These are phyloP conservation scores for Suhomyces ambrosiae DNA, from an alignment of 1,139 yeast genomes.

Conservation along the genomic window DNA sequence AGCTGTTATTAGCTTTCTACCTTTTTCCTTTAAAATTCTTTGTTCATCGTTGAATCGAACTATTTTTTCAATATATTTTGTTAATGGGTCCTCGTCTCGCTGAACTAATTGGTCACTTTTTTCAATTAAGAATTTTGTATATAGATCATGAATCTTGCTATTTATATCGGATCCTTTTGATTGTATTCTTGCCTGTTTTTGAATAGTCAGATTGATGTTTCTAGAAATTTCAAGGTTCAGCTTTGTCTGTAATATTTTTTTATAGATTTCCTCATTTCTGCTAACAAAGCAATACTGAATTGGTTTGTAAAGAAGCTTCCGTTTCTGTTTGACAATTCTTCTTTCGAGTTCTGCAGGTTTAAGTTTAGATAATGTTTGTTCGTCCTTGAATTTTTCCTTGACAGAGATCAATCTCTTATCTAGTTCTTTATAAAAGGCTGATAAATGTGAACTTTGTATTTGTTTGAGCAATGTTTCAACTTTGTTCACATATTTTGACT, in stretches of 20 bases:
- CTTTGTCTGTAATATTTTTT: conserved; percentile 15
- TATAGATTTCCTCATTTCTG: conserved; percentile 18
- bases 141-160: conserved; percentile 8
- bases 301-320: conserved; percentile 29
- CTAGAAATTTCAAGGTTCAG: conserved; percentile 2
- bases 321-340: conserved; percentile 20
- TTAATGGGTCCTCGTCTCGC: conserved; percentile 18
- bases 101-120: conserved; percentile 11
- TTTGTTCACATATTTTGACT: conserved; percentile 16
- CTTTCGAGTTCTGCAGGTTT: conserved; percentile 14
- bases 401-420: conserved; percentile 7
- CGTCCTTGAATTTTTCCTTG: conserved; percentile 6
- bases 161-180: conserved; percentile 1
- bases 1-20: conserved; percentile 17
- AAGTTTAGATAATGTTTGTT: background rate
- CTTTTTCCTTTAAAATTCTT: conserved; percentile 20
- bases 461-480: conserved; percentile 17
- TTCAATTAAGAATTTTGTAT: conserved; percentile 14
- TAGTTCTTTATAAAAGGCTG: conserved; percentile 11
- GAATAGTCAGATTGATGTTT: conserved; percentile 1
- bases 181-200: conserved; percentile 3
- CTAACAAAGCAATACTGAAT: conserved; percentile 32
- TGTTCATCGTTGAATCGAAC: conserved; percentile 21
- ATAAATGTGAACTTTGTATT: conserved; percentile 20
- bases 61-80: conserved; percentile 23